Evolutionary conservation across 179 eudicot genomes (phyloP), one percentile per base, ranked within the genome.

Genomic region (Vitellaria paradoxa): DNA sequence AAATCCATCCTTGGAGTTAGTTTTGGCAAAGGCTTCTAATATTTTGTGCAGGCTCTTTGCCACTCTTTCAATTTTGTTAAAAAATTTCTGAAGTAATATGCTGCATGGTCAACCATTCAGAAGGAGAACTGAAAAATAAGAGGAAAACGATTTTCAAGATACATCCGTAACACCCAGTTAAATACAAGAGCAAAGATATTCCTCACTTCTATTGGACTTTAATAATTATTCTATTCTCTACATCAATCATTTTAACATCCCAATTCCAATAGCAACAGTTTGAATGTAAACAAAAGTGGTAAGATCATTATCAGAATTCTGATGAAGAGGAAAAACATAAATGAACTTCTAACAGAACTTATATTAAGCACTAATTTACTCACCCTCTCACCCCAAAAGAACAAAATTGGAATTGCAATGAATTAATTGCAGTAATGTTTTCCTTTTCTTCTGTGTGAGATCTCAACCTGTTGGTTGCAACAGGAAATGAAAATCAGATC

Each of bases 401-500:
- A 75, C 69, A 80, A 64, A 68, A 70, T 46, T 66, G 68, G 64
- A 68, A 74, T 62, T 62, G 23, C 84, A 76, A 64, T 24, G 65
- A 78, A 76, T 46, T 76, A 79, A 72, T 57, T 67, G 61, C 68
- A 79, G 4, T 49, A 57, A 5, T 17, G 68, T 50, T 76, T 60
- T 59, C 61, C 21, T 40, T 72, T 75, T 46, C 57, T 61, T 84
- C 9, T 67, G 15, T 47, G 66, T 50, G 65, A 49, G 68, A 23
- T 74, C 73, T 90, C 84, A 92, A 76, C 85, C 91, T 45, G 91
- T 80, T 62, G 84, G 88, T 83, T 94, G 97, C 72, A 91, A 68
- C 70, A 94, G 86, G 81, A 92, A 94, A 47, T 87, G 83, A 72
- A 94, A 94, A 66, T 91, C 92, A 9, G 97, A 92, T 71, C 87